Base-by-base conservation (phyloP, 208 protist species). In the Wallacemonas collosoma region DNA sequence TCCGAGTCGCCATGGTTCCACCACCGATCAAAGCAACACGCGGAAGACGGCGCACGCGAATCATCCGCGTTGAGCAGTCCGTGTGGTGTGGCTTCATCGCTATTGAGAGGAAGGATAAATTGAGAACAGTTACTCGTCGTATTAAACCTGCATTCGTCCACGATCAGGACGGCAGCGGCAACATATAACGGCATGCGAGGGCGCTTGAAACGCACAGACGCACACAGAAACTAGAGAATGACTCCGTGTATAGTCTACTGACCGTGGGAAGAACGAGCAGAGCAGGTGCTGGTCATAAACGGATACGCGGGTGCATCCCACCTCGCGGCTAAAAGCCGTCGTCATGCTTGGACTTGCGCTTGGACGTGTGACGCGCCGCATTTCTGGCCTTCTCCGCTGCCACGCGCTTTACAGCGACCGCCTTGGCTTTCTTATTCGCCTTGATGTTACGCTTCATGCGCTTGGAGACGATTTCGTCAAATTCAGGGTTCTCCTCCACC, bases 391-490 rank as follows among this genome's bases (percentile, higher is more conserved):
- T 91, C 68, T 81, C 75, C 40, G 63, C 48, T 1, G 81, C 81
- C 14, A 82, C 81, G 45, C 79, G 82, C 70, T 90, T 92, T 35
- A 83, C 89, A 9, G 80, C 80, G 2, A 79, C 50, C 39, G 83
- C 70, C 72, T 94, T 94, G n/a, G 81, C 73, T 63, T 90, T 91
- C 26, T 88, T 84, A 65, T 94, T 93, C 7, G 85, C 61, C 70
- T 89, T 90, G 36, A 91, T 81, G 58, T 95, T 93, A 40, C 75
- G 79, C 70, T 96, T 93, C n/a, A 96, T 80, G 38, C 89, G 86
- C 47, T 77, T 82, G 39, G 69, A 47, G 17, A 96, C 86, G 4
- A 93, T 61, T 35, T 93, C 77, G 54, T 85, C 78, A 55, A 96
- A 86, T 51, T 93, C 81, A 14, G 89, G 89, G 50, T 94, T 93